These are phyloP conservation scores for Fusarium sublunatum DNA, from an alignment of 2,329 filamentous ascomycete species.

Conservation along the genomic window DNA sequence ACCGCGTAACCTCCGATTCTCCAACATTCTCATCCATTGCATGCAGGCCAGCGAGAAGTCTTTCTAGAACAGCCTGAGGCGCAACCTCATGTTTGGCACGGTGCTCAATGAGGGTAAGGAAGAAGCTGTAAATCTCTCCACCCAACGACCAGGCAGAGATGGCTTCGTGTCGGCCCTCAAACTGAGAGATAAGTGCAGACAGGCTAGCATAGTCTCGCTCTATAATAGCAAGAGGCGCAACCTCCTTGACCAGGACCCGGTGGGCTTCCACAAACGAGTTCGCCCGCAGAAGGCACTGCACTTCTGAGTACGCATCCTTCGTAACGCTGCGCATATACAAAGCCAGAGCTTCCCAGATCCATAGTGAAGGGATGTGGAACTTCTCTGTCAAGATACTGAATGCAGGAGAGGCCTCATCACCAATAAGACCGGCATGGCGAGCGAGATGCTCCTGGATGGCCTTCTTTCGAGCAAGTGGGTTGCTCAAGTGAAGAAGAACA, in stretches of 20 bases:
- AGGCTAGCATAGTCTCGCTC: slow-evolving; percentile 81
- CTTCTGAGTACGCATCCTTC: slow-evolving; percentile 76
- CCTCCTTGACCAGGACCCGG: slow-evolving; percentile 79
- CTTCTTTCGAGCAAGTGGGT: slow-evolving; percentile 69
- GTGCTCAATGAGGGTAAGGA: slow-evolving; percentile 63
- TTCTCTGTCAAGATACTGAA: slow-evolving; percentile 71
- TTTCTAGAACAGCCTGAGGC: slow-evolving; percentile 63
- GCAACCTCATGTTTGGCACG: slow-evolving; percentile 56
- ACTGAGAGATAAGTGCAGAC: slow-evolving; percentile 75
- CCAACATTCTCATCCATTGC: slow-evolving; percentile 61
- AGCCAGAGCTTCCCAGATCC: slow-evolving; percentile 91
- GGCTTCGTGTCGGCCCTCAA: slow-evolving; percentile 69
- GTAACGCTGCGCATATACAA: slow-evolving; percentile 80
- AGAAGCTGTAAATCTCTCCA: slow-evolving; percentile 79
- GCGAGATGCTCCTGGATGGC: slow-evolving; percentile 79
- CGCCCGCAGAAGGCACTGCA: slow-evolving; percentile 83
- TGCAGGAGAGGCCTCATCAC: slow-evolving; percentile 64
- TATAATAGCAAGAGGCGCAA: slow-evolving; percentile 85
- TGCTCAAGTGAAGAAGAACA: slow-evolving; percentile 80
- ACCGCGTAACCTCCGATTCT: slow-evolving; percentile 63
- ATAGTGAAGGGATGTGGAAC: slow-evolving; percentile 76
- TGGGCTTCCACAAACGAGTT: slow-evolving; percentile 84
- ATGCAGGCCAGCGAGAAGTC: slow-evolving; percentile 66
- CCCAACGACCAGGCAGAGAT: slow-evolving; percentile 82
- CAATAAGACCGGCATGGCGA: slow-evolving; percentile 75